phyloP scores from a whole-genome alignment of 2,329 filamentous ascomycete species.

The Pseudogymnoascus sp. region DNA sequence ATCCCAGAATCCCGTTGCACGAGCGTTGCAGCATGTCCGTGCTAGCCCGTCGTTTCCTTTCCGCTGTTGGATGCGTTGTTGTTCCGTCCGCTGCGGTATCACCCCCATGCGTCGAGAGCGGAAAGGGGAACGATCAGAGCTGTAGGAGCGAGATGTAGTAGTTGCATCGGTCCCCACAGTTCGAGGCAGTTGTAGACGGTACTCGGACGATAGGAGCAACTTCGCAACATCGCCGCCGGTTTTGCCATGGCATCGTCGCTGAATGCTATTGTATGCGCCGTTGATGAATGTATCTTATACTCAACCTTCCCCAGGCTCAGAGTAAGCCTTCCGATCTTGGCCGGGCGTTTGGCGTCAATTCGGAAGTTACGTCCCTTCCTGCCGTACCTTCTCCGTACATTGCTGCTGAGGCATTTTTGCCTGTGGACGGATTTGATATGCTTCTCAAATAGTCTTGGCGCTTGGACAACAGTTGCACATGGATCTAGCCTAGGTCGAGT shows the following conservation, averaged over 20 bases:
- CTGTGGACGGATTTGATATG: not conserved
- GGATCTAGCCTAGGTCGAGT: not conserved
- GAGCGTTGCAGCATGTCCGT: not conserved
- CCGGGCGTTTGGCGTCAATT: conserved; percentile 4
- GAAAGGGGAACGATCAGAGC: not conserved
- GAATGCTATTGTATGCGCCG: not conserved
- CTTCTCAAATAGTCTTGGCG: not conserved
- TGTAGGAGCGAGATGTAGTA: not conserved
- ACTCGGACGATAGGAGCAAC: not conserved
- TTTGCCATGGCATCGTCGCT: not conserved
- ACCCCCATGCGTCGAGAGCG: not conserved
- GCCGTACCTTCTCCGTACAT: not conserved
- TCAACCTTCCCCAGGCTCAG: not conserved
- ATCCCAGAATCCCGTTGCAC: conserved; percentile 17
- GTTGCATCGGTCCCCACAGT: not conserved
- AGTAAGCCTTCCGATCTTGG: not conserved
- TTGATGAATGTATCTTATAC: not conserved
- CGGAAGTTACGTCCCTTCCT: conserved; percentile 1
- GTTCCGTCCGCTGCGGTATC: not conserved
- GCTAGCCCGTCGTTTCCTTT: conserved; percentile 1
- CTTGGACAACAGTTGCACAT: not conserved
- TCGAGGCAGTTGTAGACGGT: not conserved
- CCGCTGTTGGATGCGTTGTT: conserved; percentile 4
- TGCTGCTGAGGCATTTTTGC: conserved; percentile 6
- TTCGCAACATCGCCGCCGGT: not conserved